phyloP scores from a whole-genome alignment of 2,329 filamentous ascomycete genomes.

The Talaromyces funiculosus region DNA sequence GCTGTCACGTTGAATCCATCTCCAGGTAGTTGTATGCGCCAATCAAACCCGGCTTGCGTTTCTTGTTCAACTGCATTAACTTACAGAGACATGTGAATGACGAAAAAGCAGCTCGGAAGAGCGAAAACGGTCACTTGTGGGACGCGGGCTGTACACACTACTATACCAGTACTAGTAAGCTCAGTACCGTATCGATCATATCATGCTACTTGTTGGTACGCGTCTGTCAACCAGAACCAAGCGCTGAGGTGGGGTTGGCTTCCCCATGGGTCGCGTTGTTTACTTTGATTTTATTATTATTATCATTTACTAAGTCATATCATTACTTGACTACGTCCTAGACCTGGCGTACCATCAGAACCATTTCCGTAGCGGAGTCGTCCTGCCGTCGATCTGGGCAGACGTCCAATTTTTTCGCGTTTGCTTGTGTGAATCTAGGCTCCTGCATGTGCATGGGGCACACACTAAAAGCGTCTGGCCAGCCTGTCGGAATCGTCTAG shows the following conservation, averaged over 20 bases:
- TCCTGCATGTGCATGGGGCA: not conserved
- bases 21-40: not conserved
- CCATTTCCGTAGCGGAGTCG: not conserved
- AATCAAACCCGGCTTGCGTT: not conserved
- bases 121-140: too few species aligned
- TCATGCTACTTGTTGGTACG: too few species aligned
- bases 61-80: too few species aligned
- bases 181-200: too few species aligned
- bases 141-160: not conserved
- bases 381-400: too few species aligned
- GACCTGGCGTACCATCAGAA: too few species aligned
- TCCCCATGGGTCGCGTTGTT: slow-evolving; percentile 5
- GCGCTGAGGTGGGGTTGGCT: not conserved
- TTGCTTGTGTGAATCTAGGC: not conserved
- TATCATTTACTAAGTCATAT: too few species aligned
- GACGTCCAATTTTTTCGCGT: not conserved
- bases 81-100: too few species aligned
- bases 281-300: too few species aligned
- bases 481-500: slow-evolving; percentile 12
- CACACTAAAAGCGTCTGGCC: slow-evolving; percentile 7
- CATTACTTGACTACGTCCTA: too few species aligned
- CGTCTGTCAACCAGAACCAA: slow-evolving; percentile 4
- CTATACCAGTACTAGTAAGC: too few species aligned
- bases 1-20: not conserved
- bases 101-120: not conserved